phyloP scores from a whole-genome alignment of 129 eudicot genomes.

The Arctium lappa region DNA sequence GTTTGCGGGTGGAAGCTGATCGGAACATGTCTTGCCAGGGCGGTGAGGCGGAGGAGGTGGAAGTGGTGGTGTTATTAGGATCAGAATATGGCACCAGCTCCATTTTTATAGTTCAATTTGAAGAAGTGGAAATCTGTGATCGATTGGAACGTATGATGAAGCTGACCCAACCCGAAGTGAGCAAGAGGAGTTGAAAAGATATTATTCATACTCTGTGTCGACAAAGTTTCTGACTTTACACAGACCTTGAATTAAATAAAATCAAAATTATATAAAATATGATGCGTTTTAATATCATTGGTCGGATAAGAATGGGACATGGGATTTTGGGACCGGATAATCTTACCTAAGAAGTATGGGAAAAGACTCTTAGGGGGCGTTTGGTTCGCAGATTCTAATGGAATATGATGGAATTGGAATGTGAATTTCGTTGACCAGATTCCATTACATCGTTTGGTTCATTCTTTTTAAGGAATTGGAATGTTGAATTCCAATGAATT shows the following conservation, averaged over 20 bases:
- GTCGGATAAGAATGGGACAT: too few relatives aligned
- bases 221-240: slow-evolving; percentile 1
- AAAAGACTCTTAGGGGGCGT: too few relatives aligned
- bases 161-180: slow-evolving; percentile 7
- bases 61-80: slow-evolving; percentile 29
- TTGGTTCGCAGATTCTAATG: too few relatives aligned
- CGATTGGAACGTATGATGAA: neutral
- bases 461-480: too few relatives aligned
- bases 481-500: too few relatives aligned
- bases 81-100: slow-evolving; percentile 82
- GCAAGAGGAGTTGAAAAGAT: neutral
- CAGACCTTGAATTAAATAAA: neutral
- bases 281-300: too few relatives aligned
- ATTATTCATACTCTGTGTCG: neutral
- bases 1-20: slow-evolving; percentile 72
- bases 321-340: too few relatives aligned
- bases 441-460: too few relatives aligned
- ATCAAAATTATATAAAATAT: too few relatives aligned
- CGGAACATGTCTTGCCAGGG: slow-evolving; percentile 99
- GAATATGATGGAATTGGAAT: too few relatives aligned
- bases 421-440: too few relatives aligned
- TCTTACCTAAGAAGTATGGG: too few relatives aligned
- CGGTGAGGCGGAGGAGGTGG: slow-evolving; percentile 36
- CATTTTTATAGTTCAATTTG: slow-evolving; percentile 33
- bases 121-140: slow-evolving; percentile 3